phyloP scores from a whole-genome alignment of 768 basidiomycete species.

The Pleurotus tuoliensis region DNA sequence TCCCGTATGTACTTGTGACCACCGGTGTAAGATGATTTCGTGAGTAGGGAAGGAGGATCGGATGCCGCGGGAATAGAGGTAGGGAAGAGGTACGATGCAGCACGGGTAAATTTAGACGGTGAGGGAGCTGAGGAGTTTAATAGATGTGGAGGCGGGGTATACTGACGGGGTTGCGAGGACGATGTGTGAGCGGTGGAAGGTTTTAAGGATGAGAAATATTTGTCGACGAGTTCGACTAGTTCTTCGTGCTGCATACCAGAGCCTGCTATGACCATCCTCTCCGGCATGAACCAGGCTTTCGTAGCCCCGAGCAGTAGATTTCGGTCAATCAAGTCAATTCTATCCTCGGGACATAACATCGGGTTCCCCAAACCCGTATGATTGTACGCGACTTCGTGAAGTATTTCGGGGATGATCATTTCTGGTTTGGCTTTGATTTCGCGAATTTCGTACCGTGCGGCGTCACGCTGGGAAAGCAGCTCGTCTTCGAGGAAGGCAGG shows the following conservation, averaged over 20 bases:
- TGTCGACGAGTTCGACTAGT: conserved; percentile 81
- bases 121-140: conserved; percentile 52
- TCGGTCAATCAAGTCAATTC: conserved; percentile 64
- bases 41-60: conserved; percentile 15
- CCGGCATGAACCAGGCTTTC: conserved; percentile 85
- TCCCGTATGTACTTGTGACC: conserved; percentile 72
- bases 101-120: conserved; percentile 65
- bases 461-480: conserved; percentile 77
- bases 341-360: conserved; percentile 82
- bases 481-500: conserved; percentile 76
- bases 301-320: conserved; percentile 59
- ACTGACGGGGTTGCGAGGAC: conserved; percentile 28
- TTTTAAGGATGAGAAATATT: conserved; percentile 75
- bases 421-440: conserved; percentile 90
- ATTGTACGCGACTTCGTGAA: conserved; percentile 85
- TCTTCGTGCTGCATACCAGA: conserved; percentile 89
- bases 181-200: conserved; percentile 23
- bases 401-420: conserved; percentile 85
- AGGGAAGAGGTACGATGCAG: conserved; percentile 64
- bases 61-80: conserved; percentile 25
- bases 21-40: conserved; percentile 71
- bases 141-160: conserved; percentile 47
- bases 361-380: conserved; percentile 83
- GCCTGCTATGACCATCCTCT: conserved; percentile 93
- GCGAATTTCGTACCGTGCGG: conserved; percentile 86